Percentiles rank a stretch among this genome's conserved stretches.
Conservation (phyloP, 768 basidiomycete species). For the Rhodotorula diobovata region DNA sequence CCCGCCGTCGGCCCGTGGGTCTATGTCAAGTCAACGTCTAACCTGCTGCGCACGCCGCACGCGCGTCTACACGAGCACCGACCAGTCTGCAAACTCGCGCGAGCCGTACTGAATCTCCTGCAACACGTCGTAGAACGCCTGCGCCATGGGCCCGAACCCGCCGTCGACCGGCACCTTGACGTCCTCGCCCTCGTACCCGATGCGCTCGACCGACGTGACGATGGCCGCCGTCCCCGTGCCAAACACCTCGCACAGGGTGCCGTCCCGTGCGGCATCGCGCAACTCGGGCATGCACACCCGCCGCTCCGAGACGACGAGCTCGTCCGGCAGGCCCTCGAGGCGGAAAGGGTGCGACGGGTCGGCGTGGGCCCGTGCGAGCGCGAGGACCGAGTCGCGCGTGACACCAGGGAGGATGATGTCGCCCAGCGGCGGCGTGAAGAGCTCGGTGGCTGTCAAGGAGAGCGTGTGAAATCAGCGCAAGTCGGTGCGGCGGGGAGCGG, state of each 20-base stretch:
- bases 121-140: conserved; percentile 8
- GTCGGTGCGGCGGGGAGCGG: not conserved
- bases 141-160: conserved; percentile 28
- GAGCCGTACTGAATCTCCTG: conserved; percentile 30
- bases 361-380: conserved; percentile 63
- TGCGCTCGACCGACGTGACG: conserved; percentile 64
- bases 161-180: conserved; percentile 45
- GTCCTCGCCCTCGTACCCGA: conserved; percentile 66
- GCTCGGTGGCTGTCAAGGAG: conserved; percentile 56
- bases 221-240: conserved; percentile 75
- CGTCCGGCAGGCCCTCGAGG: conserved; percentile 52
- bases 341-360: conserved; percentile 41
- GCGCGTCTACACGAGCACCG: conserved; percentile 4
- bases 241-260: conserved; percentile 73
- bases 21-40: too few species aligned
- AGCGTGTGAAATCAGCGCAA: not conserved
- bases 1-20: too few species aligned
- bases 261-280: conserved; percentile 52
- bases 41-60: too few species aligned
- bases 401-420: conserved; percentile 86
- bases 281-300: conserved; percentile 59
- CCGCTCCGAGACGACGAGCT: conserved; percentile 57
- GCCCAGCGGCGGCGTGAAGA: conserved; percentile 80
- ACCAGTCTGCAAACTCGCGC: not conserved
- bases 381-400: conserved; percentile 70